Conservation (phyloP, 2,329 filamentous ascomycete genomes). For the Lachnellula arida region DNA sequence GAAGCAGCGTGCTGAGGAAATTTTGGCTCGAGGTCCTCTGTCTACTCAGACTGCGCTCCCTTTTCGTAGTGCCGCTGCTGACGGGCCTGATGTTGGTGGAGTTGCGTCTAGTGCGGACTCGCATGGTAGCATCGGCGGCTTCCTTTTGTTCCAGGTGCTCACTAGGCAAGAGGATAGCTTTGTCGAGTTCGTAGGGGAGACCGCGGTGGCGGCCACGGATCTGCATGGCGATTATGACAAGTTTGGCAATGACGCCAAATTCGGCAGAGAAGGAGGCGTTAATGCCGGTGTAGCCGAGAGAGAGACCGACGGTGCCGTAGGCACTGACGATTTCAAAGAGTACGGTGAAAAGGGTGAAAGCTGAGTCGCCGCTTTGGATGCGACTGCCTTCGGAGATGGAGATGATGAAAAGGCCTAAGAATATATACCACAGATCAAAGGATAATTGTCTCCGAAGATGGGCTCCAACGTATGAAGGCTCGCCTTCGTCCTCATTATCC, state of each 20-base stretch:
- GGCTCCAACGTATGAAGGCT: slow-evolving; percentile 78
- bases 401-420: slow-evolving; percentile 88
- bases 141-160: slow-evolving; percentile 61
- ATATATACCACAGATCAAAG: slow-evolving; percentile 97
- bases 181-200: slow-evolving; percentile 63
- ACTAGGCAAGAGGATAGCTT: slow-evolving; percentile 63
- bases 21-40: slow-evolving; percentile 14
- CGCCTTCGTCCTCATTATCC: slow-evolving; percentile 45
- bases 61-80: slow-evolving; percentile 13
- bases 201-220: slow-evolving; percentile 66
- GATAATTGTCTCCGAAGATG: slow-evolving; percentile 91
- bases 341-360: slow-evolving; percentile 64
- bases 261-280: slow-evolving; percentile 80
- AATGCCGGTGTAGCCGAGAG: slow-evolving; percentile 70
- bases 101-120: slow-evolving; percentile 11
- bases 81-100: slow-evolving; percentile 10
- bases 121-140: slow-evolving; percentile 37
- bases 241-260: slow-evolving; percentile 62
- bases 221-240: slow-evolving; percentile 65
- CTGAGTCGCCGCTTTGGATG: slow-evolving; percentile 52
- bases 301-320: slow-evolving; percentile 91
- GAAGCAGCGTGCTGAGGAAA: slow-evolving; percentile 26
- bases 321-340: slow-evolving; percentile 87
- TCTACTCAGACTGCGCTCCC: slow-evolving; percentile 9
- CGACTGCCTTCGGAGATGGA: slow-evolving; percentile 77